Percentiles rank a stretch among this genome's conserved stretches.
These are phyloP conservation scores for Penicillium sp. DNA, from an alignment of 2,329 filamentous ascomycete genomes.

Conservation along the genomic window DNA sequence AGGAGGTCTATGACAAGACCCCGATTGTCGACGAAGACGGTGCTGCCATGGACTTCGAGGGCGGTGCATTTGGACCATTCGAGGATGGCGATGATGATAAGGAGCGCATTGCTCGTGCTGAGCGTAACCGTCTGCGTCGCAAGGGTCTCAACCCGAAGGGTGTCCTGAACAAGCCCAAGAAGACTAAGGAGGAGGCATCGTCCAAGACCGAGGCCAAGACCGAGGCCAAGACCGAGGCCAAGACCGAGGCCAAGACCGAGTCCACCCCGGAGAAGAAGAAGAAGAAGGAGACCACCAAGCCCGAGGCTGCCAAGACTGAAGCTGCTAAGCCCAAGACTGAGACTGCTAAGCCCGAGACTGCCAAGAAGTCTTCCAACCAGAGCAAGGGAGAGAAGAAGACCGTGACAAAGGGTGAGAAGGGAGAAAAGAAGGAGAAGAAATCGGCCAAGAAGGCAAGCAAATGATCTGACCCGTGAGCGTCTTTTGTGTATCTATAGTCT, in stretches of 20 bases:
- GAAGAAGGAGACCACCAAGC: slow-evolving; percentile 19
- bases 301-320: slow-evolving; percentile 26
- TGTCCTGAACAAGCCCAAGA: slow-evolving; percentile 50
- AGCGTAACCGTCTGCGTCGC: slow-evolving; percentile 73
- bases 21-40: slow-evolving; percentile 62
- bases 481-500: slow-evolving; percentile 33
- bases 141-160: slow-evolving; percentile 76
- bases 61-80: slow-evolving; percentile 72
- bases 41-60: slow-evolving; percentile 38
- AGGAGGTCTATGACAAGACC: slow-evolving; percentile 67
- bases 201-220: background rate
- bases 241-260: background rate
- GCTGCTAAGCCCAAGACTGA: slow-evolving; percentile 23
- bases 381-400: slow-evolving; percentile 33
- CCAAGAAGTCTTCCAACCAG: slow-evolving; percentile 6
- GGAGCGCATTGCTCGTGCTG: slow-evolving; percentile 74
- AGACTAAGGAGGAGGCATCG: slow-evolving; percentile 35
- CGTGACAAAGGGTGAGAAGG: slow-evolving; percentile 30
- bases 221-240: background rate
- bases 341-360: slow-evolving; percentile 30
- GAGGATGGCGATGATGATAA: slow-evolving; percentile 72
- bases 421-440: slow-evolving; percentile 36
- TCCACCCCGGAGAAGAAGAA: background rate
- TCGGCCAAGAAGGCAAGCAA: slow-evolving; percentile 38
- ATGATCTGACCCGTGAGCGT: slow-evolving; percentile 30